Evolutionary conservation across 352 stramenopile species (phyloP), one percentile per base, ranked within the genome.

Genomic region (Blastocystis sp.): DNA sequence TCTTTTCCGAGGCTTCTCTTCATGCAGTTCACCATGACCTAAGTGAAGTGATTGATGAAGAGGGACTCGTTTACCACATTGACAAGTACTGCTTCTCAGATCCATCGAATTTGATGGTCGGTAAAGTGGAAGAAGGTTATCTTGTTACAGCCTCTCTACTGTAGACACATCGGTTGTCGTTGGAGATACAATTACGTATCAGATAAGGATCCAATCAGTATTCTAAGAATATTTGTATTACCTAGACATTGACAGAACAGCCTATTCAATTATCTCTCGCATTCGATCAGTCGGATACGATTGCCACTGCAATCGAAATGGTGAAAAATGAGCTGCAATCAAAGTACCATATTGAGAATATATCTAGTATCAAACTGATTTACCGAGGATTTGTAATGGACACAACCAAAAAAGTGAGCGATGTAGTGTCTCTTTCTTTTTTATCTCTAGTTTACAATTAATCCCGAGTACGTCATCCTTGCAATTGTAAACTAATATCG

Each of bases 61-160:
- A 84, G 26, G 73, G 73, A 41, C 29, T 54, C n/a, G 50, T 68
- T 9, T 84, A 84, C 15, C 62, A 29, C 26, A 66, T 84, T 47
- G 73, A 84, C 26, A 84, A 84, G 73, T 84, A 47, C 50, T 84
- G 73, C 50, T 84, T 69, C 50, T 84, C 73, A 8, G 68, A 63
- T 47, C 73, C 73, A 18, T 66, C 45, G 20, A 84, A 84, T n/a
- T 18, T 84, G 34, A 84, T 84, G 73, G 54, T 68, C 9, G 73
- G 73, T 29, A 26, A 45, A 50, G 45, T 84, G 6, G 73, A 84
- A 41, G 73, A 84, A 50, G 29, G 62, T 73, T 73, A 20, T 18
- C 47, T 7, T n/a, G 4, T 18, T 6, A n/a, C 9, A 11, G 41
- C 29, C 5, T 7, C 23, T 73, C 23, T 23, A 43, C 4, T 73